A percentile compares a stretch with the other conserved stretches of the same genome.
These are phyloP conservation scores for Xylariaceae sp. DNA, from an alignment of 2,329 filamentous ascomycete species.

Conservation along the genomic window DNA sequence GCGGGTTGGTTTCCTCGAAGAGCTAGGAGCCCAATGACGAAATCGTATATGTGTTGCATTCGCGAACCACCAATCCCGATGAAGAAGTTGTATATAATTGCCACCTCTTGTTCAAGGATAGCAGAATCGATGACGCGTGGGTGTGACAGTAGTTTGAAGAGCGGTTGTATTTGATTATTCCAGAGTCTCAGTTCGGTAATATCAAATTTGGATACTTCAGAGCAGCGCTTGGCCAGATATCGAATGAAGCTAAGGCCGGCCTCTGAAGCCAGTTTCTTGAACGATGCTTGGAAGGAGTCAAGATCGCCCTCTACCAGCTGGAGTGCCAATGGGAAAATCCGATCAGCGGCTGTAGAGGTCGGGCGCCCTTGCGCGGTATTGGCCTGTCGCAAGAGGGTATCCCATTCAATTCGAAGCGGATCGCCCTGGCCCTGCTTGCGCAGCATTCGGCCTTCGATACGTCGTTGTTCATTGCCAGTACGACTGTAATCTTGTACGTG, in stretches of 20 bases:
- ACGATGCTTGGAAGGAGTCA: conserved; percentile 24
- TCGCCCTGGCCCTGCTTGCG: too few relatives aligned
- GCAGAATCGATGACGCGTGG: conserved; percentile 30
- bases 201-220: not conserved
- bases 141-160: conserved; percentile 34
- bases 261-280: conserved; percentile 25
- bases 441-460: too few relatives aligned
- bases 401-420: too few relatives aligned
- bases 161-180: conserved; percentile 23
- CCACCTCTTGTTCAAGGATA: conserved; percentile 34
- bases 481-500: too few relatives aligned
- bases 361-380: too few relatives aligned
- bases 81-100: conserved; percentile 30
- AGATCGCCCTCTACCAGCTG: conserved; percentile 28
- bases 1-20: conserved; percentile 8
- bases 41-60: conserved; percentile 29
- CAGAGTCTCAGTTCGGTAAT: conserved; percentile 13
- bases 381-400: too few relatives aligned
- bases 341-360: conserved; percentile 2
- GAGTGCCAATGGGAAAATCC: conserved; percentile 27
- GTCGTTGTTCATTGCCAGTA: too few relatives aligned
- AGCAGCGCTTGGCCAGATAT: conserved; percentile 18
- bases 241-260: conserved; percentile 25
- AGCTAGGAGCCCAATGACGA: conserved; percentile 21
- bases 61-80: conserved; percentile 29